These are phyloP conservation scores for Pyrenochaeta sp. DNA, from an alignment of 2,329 filamentous ascomycete genomes.

Conservation along the genomic window DNA sequence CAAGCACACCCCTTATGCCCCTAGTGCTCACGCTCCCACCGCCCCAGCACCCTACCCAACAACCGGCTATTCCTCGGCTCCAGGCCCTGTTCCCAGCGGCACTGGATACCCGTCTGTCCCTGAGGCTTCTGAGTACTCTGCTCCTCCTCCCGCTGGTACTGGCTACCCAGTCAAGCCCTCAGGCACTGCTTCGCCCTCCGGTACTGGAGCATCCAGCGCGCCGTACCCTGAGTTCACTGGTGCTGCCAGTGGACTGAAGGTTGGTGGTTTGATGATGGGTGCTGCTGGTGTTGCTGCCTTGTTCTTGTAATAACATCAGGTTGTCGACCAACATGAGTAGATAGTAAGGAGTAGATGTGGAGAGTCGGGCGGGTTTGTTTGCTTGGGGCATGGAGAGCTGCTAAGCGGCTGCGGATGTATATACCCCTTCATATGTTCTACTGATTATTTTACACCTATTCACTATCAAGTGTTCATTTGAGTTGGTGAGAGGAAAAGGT, in stretches of 20 bases:
- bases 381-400: not conserved
- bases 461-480: not conserved
- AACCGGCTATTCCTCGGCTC: conserved; percentile 12
- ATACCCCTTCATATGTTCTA: not conserved
- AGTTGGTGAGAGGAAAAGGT: too few species aligned
- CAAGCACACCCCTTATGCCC: conserved; percentile 33
- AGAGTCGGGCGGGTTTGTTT: not conserved
- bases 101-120: conserved; percentile 26
- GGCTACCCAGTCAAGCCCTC: conserved; percentile 11
- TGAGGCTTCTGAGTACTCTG: conserved; percentile 4
- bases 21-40: conserved; percentile 27
- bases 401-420: not conserved
- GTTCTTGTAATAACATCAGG: conserved; percentile 39
- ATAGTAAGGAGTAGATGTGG: not conserved
- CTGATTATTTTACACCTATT: not conserved
- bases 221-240: conserved; percentile 43
- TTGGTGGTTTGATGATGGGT: conserved; percentile 44
- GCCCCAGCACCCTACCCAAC: conserved; percentile 40
- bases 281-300: conserved; percentile 46
- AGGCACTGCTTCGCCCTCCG: conserved; percentile 29
- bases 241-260: conserved; percentile 40
- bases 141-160: not conserved
- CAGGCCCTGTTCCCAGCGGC: conserved; percentile 27
- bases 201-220: conserved; percentile 31
- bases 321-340: not conserved